Evolutionary conservation across 306 rosid species (phyloP).

Genomic region (Luffa aegyptiaca): DNA sequence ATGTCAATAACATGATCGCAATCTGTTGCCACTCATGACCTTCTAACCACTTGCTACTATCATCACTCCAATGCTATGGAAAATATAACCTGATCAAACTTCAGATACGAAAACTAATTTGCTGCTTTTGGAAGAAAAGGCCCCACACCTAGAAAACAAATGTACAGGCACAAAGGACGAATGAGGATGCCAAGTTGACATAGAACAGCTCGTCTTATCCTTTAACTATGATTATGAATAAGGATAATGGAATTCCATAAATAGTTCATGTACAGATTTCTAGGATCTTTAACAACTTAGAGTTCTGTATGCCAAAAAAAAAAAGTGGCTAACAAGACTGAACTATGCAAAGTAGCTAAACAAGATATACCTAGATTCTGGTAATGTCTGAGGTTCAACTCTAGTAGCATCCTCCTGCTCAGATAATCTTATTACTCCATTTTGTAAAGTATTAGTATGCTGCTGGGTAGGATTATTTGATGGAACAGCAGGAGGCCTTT

Average conservation of each 20-base stretch:
- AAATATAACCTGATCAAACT: not conserved
- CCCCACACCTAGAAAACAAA: not conserved
- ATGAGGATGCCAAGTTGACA: not conserved
- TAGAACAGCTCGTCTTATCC: not conserved
- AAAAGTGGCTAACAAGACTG: not conserved
- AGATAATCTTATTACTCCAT: constrained; percentile 41
- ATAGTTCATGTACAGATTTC: not conserved
- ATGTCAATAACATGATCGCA: not conserved
- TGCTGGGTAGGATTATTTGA: constrained; percentile 36
- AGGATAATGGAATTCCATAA: not conserved
- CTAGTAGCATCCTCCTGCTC: constrained; percentile 33
- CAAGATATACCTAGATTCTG: constrained; percentile 70
- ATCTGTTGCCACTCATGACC: not conserved
- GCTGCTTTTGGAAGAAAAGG: not conserved
- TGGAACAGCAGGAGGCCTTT: constrained; percentile 43
- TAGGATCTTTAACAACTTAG: not conserved
- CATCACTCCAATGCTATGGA: not conserved
- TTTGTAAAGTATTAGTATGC: constrained; percentile 24
- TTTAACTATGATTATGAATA: not conserved
- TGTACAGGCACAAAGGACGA: not conserved
- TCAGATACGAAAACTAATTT: not conserved
- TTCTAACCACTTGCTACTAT: not conserved
- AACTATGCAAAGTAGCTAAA: constrained; percentile 5
- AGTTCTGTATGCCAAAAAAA: not conserved
- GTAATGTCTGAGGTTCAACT: constrained; percentile 43